These are phyloP conservation scores for Termitomyces eurrhizus DNA, from an alignment of 768 basidiomycete species.

Conservation along the genomic window DNA sequence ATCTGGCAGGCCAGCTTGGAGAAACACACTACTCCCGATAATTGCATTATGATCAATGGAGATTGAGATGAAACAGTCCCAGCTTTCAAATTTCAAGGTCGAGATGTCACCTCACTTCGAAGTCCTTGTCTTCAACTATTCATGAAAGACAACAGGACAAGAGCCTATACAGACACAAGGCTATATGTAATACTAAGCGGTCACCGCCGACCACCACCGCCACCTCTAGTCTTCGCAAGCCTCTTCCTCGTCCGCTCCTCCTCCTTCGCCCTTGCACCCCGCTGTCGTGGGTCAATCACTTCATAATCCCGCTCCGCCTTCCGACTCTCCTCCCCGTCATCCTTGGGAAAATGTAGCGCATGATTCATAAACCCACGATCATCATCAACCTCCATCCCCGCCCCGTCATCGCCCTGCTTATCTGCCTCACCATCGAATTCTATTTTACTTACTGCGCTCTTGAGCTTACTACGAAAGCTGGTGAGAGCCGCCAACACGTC, in stretches of 20 bases:
- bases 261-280: conserved; percentile 71
- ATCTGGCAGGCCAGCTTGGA: neutral
- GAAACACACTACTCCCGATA: neutral
- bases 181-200: neutral
- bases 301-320: conserved; percentile 87
- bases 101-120: neutral
- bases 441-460: conserved; percentile 32
- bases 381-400: conserved; percentile 71
- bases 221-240: conserved; percentile 30
- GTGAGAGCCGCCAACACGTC: conserved; percentile 65
- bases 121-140: neutral
- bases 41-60: neutral
- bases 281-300: conserved; percentile 79
- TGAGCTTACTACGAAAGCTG: conserved; percentile 70
- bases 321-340: conserved; percentile 64
- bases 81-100: neutral
- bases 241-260: conserved; percentile 72
- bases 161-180: neutral
- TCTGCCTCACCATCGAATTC: conserved; percentile 16
- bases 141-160: neutral
- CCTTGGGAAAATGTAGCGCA: conserved; percentile 73
- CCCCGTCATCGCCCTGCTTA: conserved; percentile 29
- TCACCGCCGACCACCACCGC: conserved; percentile 24
- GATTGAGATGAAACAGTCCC: neutral
- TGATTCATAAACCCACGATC: conserved; percentile 76